These are phyloP conservation scores for Aspergillus steynii DNA, from an alignment of 495 filamentous ascomycete genomes.

Conservation along the genomic window DNA sequence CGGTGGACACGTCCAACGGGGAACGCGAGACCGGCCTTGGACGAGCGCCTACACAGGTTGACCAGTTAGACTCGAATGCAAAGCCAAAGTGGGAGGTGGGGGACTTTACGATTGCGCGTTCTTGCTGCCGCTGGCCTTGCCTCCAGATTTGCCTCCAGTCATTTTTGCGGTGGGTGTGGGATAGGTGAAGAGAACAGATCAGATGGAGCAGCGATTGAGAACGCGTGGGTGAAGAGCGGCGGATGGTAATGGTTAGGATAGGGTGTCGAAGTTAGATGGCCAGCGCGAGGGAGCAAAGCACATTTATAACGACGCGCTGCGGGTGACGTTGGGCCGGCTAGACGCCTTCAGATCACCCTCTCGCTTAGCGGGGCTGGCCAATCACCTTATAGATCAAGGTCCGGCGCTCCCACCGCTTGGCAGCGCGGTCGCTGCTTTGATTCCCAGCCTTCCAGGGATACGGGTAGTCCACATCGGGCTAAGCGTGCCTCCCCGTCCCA, in stretches of 20 bases:
- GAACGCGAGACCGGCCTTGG: slow-evolving; percentile 99
- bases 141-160: slow-evolving; percentile 98
- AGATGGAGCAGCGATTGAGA: background rate
- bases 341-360: slow-evolving; percentile 49
- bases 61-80: slow-evolving; percentile 32
- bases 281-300: slow-evolving; percentile 35
- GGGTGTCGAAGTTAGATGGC: slow-evolving; percentile 30
- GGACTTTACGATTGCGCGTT: slow-evolving; percentile 89
- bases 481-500: slow-evolving; percentile 29
- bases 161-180: slow-evolving; percentile 68
- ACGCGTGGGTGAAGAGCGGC: slow-evolving; percentile 18
- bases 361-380: slow-evolving; percentile 50
- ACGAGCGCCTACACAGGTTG: slow-evolving; percentile 72
- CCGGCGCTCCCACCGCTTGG: slow-evolving; percentile 17
- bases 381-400: slow-evolving; percentile 38
- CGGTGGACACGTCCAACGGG: slow-evolving; percentile 99
- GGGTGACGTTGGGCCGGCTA: slow-evolving; percentile 45
- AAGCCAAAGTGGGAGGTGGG: slow-evolving; percentile 21
- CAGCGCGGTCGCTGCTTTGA: slow-evolving; percentile 15
- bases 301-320: slow-evolving; percentile 50
- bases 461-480: slow-evolving; percentile 29
- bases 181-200: background rate
- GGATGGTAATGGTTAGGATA: slow-evolving; percentile 21
- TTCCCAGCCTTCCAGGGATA: slow-evolving; percentile 18
- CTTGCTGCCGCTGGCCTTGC: slow-evolving; percentile 97